phyloP scores from a whole-genome alignment of 495 filamentous ascomycete genomes.

The Corynascus novoguineensis region DNA sequence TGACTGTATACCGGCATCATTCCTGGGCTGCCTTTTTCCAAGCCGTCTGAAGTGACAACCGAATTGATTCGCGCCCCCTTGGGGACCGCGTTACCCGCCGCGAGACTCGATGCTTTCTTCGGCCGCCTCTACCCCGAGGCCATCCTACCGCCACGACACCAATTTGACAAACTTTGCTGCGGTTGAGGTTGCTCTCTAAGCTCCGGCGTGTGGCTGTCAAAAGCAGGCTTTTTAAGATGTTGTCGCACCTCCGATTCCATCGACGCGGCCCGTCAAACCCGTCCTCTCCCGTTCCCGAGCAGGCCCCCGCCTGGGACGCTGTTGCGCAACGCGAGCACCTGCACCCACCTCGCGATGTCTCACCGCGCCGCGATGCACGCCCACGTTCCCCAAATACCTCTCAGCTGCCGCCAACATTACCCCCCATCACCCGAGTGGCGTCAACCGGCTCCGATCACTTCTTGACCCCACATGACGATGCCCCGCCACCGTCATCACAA shows the following conservation, averaged over 20 bases:
- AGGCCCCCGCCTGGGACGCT: constrained; percentile 33
- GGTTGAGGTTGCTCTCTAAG: not conserved
- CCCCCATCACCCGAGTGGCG: constrained; percentile 43
- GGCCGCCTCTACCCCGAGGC: not conserved
- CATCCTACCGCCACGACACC: not conserved
- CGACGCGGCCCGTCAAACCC: constrained; percentile 50
- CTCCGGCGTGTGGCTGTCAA: not conserved
- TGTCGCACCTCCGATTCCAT: constrained; percentile 52
- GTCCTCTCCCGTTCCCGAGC: constrained; percentile 45
- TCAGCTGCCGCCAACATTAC: constrained; percentile 36
- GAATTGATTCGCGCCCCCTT: not conserved
- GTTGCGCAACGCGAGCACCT: constrained; percentile 34
- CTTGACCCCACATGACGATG: constrained; percentile 13
- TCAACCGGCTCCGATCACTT: constrained; percentile 32
- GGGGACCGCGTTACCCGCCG: not conserved
- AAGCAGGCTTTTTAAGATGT: constrained; percentile 35
- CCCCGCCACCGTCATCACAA: constrained; percentile 20
- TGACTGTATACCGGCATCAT: no score
- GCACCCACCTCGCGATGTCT: constrained; percentile 33
- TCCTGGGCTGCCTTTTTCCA: no score
- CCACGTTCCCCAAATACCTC: constrained; percentile 36
- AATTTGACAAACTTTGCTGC: not conserved
- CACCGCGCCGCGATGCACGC: constrained; percentile 36
- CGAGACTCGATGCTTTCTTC: not conserved
- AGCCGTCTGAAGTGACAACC: not conserved